Base-by-base conservation (phyloP, 148 eudicot genomes). In the Cornus kousa region DNA sequence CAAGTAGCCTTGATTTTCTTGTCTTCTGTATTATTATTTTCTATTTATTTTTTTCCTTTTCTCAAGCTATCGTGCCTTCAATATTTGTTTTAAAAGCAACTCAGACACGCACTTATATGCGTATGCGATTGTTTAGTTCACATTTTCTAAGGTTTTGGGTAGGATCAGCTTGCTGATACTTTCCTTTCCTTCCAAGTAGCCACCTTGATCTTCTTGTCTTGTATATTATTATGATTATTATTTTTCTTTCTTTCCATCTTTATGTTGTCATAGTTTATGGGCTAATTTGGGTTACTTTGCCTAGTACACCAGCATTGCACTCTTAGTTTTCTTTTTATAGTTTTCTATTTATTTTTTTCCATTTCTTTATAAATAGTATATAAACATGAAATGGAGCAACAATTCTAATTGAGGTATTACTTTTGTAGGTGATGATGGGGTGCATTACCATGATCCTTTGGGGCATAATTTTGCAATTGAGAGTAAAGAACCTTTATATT, bases 351-450 rank as follows among this genome's bases (percentile, higher is more conserved):
- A 53, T 14, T 11, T 53, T 53, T 53, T 16, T 14, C 17, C 59
- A 13, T 53, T 13, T 53, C 59, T 11, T 53, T 53, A 53, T 53
- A 11, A 16, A 53, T 14, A 53, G 4, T 53, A 1, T 53, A 53
- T 53, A 53, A 53, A 53, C 17, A 12, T 2, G 19, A 53, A 53
- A 53, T 12, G 59, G 19, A 14, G 7, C 59, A 53, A 53, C 12
- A 13, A 12, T 53, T 12, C 59, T 53, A 53, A 53, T 43, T 53
- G 59, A 11, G 59, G 59, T 53, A 0, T 62, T 62, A 13, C 73
- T 66, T 50, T 71, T 84, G 57, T 77, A 85, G 90, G 86, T 78
- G 83, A 74, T 66, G 79, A 67, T 73, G 74, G 78, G 70, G 59
- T 70, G 79, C 77, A 74, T 31, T 75, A 16, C 24, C 79, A 71